Conservation (phyloP, 768 basidiomycete species). For the Xanthoconium purpureum region DNA sequence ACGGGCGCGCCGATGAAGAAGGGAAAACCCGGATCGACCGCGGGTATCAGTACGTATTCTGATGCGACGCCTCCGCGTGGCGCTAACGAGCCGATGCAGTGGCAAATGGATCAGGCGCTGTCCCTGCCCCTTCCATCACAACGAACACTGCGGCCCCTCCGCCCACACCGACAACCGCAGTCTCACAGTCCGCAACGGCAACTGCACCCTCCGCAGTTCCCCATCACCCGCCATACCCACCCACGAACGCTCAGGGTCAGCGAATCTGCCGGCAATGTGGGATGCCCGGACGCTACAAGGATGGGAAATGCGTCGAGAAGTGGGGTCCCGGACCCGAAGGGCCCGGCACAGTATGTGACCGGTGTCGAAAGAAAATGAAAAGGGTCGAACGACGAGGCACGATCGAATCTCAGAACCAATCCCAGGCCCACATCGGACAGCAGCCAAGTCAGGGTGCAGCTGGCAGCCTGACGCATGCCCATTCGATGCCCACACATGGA, state of each 20-base stretch:
- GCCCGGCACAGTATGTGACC: conserved; percentile 80
- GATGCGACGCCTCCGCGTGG: conserved; percentile 4
- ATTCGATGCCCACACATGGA: conserved; percentile 19
- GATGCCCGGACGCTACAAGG: conserved; percentile 71
- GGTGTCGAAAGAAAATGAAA: conserved; percentile 88
- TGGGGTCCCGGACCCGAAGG: conserved; percentile 85
- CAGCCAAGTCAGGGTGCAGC: conserved; percentile 4
- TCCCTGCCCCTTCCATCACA: conserved; percentile 18
- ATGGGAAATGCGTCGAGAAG: conserved; percentile 83
- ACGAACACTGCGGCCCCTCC: conserved; percentile 10
- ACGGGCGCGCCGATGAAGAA: conserved; percentile 73
- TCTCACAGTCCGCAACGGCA: conserved; percentile 4
- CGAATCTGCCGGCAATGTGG: conserved; percentile 78
- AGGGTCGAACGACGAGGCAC: conserved; percentile 74
- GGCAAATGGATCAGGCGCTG: conserved; percentile 18
- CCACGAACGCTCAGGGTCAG: conserved; percentile 59
- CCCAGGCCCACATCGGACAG: conserved; percentile 16
- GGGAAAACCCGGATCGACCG: conserved; percentile 40
- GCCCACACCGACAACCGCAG: conserved; percentile 12
- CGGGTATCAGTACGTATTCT: conserved; percentile 23
- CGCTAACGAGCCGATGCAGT: conserved; percentile 12
- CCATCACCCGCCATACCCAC: conserved; percentile 24
- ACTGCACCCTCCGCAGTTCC: neutral
- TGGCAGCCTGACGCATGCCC: conserved; percentile 15
- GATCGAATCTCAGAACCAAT: conserved; percentile 41